These are phyloP conservation scores for Pseudogymnoascus sp. DNA, from an alignment of 2,329 filamentous ascomycete genomes.

Conservation along the genomic window DNA sequence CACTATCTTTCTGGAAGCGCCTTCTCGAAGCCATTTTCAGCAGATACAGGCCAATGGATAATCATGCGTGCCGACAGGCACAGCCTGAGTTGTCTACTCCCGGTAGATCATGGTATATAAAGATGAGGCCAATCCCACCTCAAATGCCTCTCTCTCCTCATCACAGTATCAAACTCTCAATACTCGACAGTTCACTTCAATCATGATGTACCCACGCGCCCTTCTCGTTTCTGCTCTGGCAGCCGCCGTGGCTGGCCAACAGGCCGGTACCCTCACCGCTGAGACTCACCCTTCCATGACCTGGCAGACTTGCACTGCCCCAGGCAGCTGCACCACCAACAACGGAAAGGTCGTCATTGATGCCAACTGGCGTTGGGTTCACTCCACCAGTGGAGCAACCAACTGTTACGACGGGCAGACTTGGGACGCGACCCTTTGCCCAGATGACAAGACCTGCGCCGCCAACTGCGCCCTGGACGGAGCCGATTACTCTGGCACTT, in stretches of 20 bases:
- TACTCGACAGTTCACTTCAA: background rate
- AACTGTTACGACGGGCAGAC: constrained; percentile 36
- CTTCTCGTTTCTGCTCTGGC: constrained; percentile 29
- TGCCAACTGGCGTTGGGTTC: constrained; percentile 50
- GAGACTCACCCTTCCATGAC: constrained; percentile 45
- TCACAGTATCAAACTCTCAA: background rate
- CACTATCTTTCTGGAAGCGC: background rate
- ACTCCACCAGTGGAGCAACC: constrained; percentile 35
- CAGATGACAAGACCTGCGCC: constrained; percentile 36
- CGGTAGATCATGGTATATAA: background rate
- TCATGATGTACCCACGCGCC: background rate
- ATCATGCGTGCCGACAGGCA: background rate
- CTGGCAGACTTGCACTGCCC: constrained; percentile 40
- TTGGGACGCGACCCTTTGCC: constrained; percentile 35
- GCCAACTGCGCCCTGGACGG: constrained; percentile 44
- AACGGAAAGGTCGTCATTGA: constrained; percentile 43
- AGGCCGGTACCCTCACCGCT: constrained; percentile 36
- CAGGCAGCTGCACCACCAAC: constrained; percentile 37
- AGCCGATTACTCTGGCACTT: constrained; percentile 42
- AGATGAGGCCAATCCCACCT: background rate
- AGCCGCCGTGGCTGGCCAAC: constrained; percentile 37
- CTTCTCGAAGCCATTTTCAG: background rate
- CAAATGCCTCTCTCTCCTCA: background rate
- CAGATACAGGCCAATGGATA: background rate
- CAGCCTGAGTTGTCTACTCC: constrained; percentile 1